Base-by-base conservation (phyloP, 1,284 basidiomycete species). In the Athelia sp. region DNA sequence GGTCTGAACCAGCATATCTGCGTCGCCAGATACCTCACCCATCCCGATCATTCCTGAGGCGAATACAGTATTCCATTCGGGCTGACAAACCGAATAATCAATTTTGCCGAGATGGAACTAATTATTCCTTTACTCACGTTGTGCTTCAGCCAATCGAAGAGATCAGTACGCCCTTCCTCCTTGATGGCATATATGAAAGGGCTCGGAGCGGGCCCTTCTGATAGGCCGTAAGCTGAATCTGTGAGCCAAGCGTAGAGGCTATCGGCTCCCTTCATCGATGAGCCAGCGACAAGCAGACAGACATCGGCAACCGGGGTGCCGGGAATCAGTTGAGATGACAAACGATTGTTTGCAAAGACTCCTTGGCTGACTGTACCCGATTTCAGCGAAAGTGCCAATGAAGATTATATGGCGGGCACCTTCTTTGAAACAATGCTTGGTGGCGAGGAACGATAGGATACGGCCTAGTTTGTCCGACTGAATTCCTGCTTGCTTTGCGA, bases 391-490 rank as follows among this genome's bases (percentile, higher is more conserved):
- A 11, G 11, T 11, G 32, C 11, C 11, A 34, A 34, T 34, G 11
- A 34, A n/a, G 11, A n/a, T 11, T 34, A 34, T 11, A 34, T 34
- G 22, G 31, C 18, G 47, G 55, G 15, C 47, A 69, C 70, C 62
- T 63, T 73, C 72, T 19, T 55, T 52, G 55, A 71, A 74, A 45
- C 67, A 59, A 49, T 72, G 69, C 32, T 65, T 62, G 1, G 68
- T 62, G 4, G 64, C 64, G 1, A 74, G 60, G 1, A 69, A 49
- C 11, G 71, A 60, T 43, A 74, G 50, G 13, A 73, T 56, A 26
- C 69, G 60, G 15, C 59, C 60, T 2, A 71, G 54, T 50, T 71
- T 71, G 6, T 54, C 54, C 17, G 54, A 46, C 19, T 68, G 58
- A 15, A 71, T 40, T 3, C 61, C 61, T 1, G 64, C 56, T 47